Evolutionary conservation across 495 filamentous ascomycete genomes (phyloP).

Genomic region (Neurospora discreta): DNA sequence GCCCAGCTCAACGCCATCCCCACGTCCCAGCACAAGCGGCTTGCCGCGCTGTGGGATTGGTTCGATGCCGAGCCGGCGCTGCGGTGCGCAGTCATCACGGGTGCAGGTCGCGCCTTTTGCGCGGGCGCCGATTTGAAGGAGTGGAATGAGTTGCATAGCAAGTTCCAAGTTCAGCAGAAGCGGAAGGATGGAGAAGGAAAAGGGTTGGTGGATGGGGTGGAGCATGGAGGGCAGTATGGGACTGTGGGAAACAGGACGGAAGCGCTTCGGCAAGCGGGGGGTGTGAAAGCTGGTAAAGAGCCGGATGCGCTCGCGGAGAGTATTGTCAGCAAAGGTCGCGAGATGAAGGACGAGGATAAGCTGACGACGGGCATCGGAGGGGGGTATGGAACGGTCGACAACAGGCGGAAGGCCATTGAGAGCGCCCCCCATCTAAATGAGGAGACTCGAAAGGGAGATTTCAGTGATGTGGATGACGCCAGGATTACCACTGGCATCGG

Average conservation of each 20-base stretch:
- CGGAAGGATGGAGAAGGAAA: slow-evolving; percentile 13
- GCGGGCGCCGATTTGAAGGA: slow-evolving; percentile 47
- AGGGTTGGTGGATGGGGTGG: slow-evolving; percentile 17
- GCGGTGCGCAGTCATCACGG: slow-evolving; percentile 46
- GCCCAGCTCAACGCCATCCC: slow-evolving; percentile 47
- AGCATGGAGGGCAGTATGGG: slow-evolving; percentile 1
- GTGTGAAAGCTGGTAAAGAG: background rate
- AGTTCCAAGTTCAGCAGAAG: background rate
- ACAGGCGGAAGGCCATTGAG: background rate
- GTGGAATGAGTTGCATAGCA: slow-evolving; percentile 21
- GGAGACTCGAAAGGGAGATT: background rate
- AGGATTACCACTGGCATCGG: background rate
- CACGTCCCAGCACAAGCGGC: slow-evolving; percentile 36
- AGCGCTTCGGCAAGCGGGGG: background rate
- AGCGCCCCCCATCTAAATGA: background rate
- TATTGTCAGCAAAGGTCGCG: background rate
- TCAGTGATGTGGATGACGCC: background rate
- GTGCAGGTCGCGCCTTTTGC: slow-evolving; percentile 43
- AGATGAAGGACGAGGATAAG: background rate
- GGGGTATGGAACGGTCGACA: background rate
- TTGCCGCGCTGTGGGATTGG: slow-evolving; percentile 45
- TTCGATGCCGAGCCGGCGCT: slow-evolving; percentile 46
- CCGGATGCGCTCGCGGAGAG: background rate
- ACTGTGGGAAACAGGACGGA: background rate
- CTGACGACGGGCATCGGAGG: background rate